Evolutionary conservation across 176 grass and related monocot species (phyloP).

Genomic region (Melocanna baccifera): DNA sequence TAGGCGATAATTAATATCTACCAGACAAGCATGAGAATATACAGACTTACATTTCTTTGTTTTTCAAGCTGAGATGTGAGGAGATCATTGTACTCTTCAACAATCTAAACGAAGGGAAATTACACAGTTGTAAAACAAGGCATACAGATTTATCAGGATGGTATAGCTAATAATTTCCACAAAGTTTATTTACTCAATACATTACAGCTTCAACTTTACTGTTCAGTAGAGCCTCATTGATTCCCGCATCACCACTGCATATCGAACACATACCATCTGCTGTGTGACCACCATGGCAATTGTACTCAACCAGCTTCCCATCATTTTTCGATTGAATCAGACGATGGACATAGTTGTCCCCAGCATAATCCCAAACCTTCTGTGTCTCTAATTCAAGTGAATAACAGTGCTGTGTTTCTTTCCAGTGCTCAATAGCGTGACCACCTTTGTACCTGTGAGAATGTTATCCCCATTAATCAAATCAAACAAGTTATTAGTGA

Average conservation of each 20-base stretch:
- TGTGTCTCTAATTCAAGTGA: slow-evolving; percentile 97
- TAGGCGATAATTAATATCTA: not conserved
- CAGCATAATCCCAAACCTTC: slow-evolving; percentile 97
- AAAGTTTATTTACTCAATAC: slow-evolving; percentile 38
- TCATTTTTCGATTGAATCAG: slow-evolving; percentile 98
- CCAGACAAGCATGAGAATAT: slow-evolving; percentile 8
- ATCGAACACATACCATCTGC: slow-evolving; percentile 38
- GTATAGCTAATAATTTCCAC: slow-evolving; percentile 19
- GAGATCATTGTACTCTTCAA: slow-evolving; percentile 90
- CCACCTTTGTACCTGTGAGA: slow-evolving; percentile 75
- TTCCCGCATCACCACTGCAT: slow-evolving; percentile 55
- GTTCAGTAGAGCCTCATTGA: slow-evolving; percentile 76
- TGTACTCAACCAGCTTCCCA: slow-evolving; percentile 84
- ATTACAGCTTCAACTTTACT: slow-evolving; percentile 98
- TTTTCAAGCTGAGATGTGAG: slow-evolving; percentile 93
- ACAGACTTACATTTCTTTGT: slow-evolving; percentile 85
- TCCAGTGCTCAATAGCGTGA: slow-evolving; percentile 87
- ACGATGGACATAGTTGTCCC: slow-evolving; percentile 93
- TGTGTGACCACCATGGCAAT: slow-evolving; percentile 45
- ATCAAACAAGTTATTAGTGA: slow-evolving; percentile 19
- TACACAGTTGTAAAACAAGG: not conserved
- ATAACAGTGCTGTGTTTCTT: slow-evolving; percentile 92
- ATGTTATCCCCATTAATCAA: not conserved
- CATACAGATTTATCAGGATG: slow-evolving; percentile 4
- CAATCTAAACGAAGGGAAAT: slow-evolving; percentile 57